These are phyloP conservation scores for Rachicladosporium sp. DNA, from an alignment of 2,329 filamentous ascomycete species.

Conservation along the genomic window DNA sequence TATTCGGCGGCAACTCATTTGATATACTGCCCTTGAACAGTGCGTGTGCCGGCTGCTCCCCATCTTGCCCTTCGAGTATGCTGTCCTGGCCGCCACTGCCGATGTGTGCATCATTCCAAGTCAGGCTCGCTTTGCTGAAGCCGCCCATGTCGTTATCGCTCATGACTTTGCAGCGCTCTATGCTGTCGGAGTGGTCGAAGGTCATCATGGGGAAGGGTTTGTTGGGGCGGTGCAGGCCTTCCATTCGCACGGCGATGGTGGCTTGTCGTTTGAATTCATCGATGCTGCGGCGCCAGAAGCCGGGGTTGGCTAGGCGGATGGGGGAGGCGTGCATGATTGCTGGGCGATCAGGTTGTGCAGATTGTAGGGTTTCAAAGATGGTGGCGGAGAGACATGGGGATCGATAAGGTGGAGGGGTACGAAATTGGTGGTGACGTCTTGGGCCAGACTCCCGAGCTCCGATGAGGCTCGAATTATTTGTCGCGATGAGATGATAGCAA, in stretches of 20 bases:
- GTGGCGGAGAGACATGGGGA: too few species aligned
- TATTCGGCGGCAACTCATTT: conserved; percentile 63
- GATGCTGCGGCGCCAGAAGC: conserved; percentile 46
- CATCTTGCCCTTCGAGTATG: not conserved
- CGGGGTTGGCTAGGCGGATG: conserved; percentile 21
- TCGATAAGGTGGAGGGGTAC: not conserved
- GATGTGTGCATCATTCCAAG: conserved; percentile 23
- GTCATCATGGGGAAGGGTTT: conserved; percentile 52
- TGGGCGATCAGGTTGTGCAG: not conserved
- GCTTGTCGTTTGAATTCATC: conserved; percentile 47
- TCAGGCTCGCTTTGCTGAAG: conserved; percentile 62
- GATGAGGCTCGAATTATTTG: too few species aligned
- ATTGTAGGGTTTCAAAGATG: too few species aligned
- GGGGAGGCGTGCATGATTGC: conserved; percentile 11
- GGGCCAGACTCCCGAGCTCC: not conserved
- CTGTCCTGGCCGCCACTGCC: not conserved
- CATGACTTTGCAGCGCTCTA: conserved; percentile 57
- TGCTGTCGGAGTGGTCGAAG: conserved; percentile 42
- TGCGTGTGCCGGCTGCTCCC: conserved; percentile 47
- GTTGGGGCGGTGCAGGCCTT: conserved; percentile 53
- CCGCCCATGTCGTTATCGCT: conserved; percentile 76
- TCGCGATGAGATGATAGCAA: too few species aligned
- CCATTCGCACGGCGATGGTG: conserved; percentile 50
- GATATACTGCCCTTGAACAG: conserved; percentile 84
- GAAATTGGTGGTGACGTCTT: not conserved